A percentile compares a stretch with the other conserved stretches of the same genome.
Conservation (phyloP, 1,139 yeast genomes). For the Meyerozyma athensensis region DNA sequence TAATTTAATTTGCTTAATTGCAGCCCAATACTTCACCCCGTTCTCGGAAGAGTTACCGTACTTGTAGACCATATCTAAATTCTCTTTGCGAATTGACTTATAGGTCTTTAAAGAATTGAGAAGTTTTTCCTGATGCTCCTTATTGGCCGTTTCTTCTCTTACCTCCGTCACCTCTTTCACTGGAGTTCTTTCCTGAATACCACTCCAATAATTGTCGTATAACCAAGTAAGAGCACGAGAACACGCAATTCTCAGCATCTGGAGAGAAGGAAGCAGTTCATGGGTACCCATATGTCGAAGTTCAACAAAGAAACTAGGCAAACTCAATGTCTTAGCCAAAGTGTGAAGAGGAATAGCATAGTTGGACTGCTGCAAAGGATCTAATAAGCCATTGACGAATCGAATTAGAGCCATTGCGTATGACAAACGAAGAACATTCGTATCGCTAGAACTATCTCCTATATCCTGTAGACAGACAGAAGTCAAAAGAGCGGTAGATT, state of each 20-base stretch:
- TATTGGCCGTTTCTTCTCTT: constrained; percentile 17
- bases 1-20: constrained; percentile 19
- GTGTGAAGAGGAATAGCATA: constrained; percentile 76
- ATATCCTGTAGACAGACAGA: constrained; percentile 47
- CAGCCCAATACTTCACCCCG: constrained; percentile 38
- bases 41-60: constrained; percentile 34
- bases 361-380: constrained; percentile 76
- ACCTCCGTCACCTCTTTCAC: constrained; percentile 9
- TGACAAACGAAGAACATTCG: constrained; percentile 40
- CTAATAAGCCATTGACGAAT: constrained; percentile 88
- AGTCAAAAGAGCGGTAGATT: constrained; percentile 57
- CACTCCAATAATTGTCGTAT: constrained; percentile 67
- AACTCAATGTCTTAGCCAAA: constrained; percentile 61
- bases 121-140: constrained; percentile 7
- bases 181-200: constrained; percentile 20
- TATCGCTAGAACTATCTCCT: constrained; percentile 17
- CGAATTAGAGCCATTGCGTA: constrained; percentile 77
- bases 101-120: constrained; percentile 26
- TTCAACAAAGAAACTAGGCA: constrained; percentile 87
- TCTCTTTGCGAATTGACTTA: constrained; percentile 42
- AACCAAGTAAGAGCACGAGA: constrained; percentile 72
- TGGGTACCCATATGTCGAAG: constrained; percentile 90
- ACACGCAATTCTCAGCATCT: constrained; percentile 56
- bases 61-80: constrained; percentile 33
- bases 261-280: constrained; percentile 71